A percentile compares a stretch with the other conserved stretches of the same genome.
Conservation (phyloP, 2,329 filamentous ascomycete genomes). For the Beauveria sp. region DNA sequence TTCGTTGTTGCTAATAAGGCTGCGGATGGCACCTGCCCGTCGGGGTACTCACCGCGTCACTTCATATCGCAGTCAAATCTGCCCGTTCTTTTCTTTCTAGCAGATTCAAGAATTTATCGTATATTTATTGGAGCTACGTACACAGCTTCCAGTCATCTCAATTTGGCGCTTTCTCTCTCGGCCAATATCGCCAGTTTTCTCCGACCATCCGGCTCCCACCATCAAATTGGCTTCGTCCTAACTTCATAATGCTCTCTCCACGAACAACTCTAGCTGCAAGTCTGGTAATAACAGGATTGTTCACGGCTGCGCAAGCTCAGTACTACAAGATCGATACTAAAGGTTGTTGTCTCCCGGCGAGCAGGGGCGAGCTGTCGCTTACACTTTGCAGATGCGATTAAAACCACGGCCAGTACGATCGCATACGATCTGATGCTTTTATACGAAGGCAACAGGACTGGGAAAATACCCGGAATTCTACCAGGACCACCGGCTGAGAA, state of each 20-base stretch:
- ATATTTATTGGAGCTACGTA: background rate
- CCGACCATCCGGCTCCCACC: background rate
- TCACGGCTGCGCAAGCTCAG: background rate
- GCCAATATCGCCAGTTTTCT: background rate
- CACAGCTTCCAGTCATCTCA: too few relatives aligned
- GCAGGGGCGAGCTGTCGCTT: background rate
- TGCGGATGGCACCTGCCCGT: background rate
- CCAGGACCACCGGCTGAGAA: slow-evolving; percentile 34
- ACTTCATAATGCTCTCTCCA: background rate
- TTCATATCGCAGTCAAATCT: background rate
- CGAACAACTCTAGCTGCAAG: background rate
- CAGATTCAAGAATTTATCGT: background rate
- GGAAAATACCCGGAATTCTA: slow-evolving; percentile 40
- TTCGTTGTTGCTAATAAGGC: background rate
- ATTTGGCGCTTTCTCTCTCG: background rate
- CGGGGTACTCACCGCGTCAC: background rate
- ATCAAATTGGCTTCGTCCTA: background rate
- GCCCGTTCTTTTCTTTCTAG: background rate
- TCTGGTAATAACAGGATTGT: background rate
- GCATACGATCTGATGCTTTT: slow-evolving; percentile 36
- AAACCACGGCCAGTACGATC: slow-evolving; percentile 29
- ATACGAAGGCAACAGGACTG: slow-evolving; percentile 36
- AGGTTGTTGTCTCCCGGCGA: background rate
- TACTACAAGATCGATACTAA: slow-evolving; percentile 11
- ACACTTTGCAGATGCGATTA: slow-evolving; percentile 29